phyloP scores from a whole-genome alignment of 371 early-diverging fungal species.

The Mortierella sp. region DNA sequence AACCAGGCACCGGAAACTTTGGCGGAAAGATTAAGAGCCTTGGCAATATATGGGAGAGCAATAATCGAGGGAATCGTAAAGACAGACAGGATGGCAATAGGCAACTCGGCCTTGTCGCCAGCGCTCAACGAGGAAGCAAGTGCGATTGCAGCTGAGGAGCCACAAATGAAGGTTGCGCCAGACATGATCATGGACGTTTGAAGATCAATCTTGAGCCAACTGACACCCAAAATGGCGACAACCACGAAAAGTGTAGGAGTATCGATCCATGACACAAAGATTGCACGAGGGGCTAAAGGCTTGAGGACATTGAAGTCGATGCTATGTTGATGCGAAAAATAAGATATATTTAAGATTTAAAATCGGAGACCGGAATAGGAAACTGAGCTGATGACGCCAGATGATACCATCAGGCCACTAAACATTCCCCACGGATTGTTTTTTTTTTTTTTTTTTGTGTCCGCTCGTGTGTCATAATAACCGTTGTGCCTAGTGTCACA shows the following conservation, averaged over 20 bases:
- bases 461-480: background rate
- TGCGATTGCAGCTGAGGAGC: constrained; percentile 75
- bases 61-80: constrained; percentile 77
- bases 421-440: background rate
- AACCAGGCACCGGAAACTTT: constrained; percentile 75
- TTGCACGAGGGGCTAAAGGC: constrained; percentile 69
- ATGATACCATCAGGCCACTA: constrained; percentile 36
- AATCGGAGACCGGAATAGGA: background rate
- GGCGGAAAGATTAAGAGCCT: constrained; percentile 58
- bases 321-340: constrained; percentile 19
- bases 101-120: constrained; percentile 69
- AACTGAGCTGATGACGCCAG: constrained; percentile 36
- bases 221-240: constrained; percentile 66
- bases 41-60: constrained; percentile 72
- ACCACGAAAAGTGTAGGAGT: constrained; percentile 69
- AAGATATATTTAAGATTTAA: background rate
- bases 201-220: constrained; percentile 65
- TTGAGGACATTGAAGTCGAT: constrained; percentile 69
- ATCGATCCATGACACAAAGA: constrained; percentile 77
- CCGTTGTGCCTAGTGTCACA: too few relatives aligned
- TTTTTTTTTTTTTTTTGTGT: background rate
- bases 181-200: constrained; percentile 74
- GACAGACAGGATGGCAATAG: constrained; percentile 74
- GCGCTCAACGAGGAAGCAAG: constrained; percentile 70
- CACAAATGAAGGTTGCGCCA: constrained; percentile 74